These are phyloP conservation scores for Amanita exitialis DNA, from an alignment of 768 basidiomycete genomes.

Conservation along the genomic window DNA sequence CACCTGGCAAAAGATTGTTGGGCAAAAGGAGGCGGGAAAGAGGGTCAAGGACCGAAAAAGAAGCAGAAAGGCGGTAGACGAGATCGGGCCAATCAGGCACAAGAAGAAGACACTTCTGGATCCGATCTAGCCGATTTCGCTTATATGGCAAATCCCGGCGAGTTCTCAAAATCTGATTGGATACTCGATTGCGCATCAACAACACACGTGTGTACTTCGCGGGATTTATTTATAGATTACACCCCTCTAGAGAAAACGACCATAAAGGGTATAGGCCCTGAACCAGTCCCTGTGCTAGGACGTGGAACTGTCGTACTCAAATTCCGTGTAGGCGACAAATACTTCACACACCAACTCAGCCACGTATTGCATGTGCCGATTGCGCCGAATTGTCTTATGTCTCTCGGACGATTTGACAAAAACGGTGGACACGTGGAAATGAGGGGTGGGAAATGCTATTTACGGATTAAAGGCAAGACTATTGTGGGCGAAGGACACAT, in stretches of 20 bases:
- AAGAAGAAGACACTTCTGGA: not conserved
- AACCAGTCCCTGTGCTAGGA: conserved; percentile 7
- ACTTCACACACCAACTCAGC: conserved; percentile 9
- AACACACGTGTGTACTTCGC: conserved; percentile 15
- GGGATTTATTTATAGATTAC: conserved; percentile 14
- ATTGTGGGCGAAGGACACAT: no score
- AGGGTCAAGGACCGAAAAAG: not conserved
- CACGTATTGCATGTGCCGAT: conserved; percentile 14
- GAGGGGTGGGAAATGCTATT: not conserved
- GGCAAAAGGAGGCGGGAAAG: no score
- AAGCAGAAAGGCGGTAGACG: not conserved
- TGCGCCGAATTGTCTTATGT: conserved; percentile 15
- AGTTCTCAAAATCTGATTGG: conserved; percentile 13
- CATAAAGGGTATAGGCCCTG: conserved; percentile 11
- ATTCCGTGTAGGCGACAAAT: conserved; percentile 11
- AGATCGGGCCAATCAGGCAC: no score
- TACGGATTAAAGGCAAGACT: no score
- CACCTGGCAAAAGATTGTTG: no score
- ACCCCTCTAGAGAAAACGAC: conserved; percentile 8
- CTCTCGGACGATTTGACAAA: conserved; percentile 11
- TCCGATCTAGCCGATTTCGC: not conserved
- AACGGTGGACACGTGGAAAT: not conserved
- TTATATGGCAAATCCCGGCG: not conserved
- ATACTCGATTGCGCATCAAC: conserved; percentile 16
- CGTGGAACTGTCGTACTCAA: conserved; percentile 13